Evolutionary conservation across 2,329 filamentous ascomycete genomes (phyloP).

Genomic region (Colletotrichum sojae): DNA sequence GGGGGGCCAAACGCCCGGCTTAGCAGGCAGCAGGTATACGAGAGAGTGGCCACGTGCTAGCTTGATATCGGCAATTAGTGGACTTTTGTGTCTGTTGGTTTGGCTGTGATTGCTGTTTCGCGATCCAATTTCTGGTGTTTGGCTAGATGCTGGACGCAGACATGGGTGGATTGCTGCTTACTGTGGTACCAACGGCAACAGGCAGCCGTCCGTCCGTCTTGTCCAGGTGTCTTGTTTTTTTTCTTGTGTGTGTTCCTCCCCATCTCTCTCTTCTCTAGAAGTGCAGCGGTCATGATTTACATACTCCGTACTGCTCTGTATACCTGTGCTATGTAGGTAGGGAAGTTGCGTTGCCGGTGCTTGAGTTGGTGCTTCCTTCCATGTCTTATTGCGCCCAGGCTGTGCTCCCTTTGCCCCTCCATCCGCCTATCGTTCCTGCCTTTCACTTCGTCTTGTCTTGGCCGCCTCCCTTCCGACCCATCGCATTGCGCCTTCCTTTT

Average conservation of each 20-base stretch:
- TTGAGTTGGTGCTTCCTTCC: neutral
- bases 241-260: neutral
- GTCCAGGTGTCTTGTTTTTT: neutral
- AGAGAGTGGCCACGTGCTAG: conserved; percentile 1
- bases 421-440: neutral
- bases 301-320: no score
- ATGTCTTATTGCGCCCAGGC: neutral
- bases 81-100: conserved; percentile 1
- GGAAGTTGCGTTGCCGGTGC: neutral
- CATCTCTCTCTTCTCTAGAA: neutral
- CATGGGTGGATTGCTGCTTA: conserved; percentile 1
- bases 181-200: neutral
- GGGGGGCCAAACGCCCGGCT: conserved; percentile 29
- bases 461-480: neutral
- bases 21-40: neutral
- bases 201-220: neutral
- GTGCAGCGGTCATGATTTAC: neutral
- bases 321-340: no score
- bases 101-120: neutral
- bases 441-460: neutral
- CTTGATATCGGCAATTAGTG: neutral
- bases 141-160: neutral
- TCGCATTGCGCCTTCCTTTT: neutral
- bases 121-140: conserved; percentile 18
- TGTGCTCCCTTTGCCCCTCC: neutral